Conservation (phyloP, 352 stramenopile species). For the Blastocystis sp. region DNA sequence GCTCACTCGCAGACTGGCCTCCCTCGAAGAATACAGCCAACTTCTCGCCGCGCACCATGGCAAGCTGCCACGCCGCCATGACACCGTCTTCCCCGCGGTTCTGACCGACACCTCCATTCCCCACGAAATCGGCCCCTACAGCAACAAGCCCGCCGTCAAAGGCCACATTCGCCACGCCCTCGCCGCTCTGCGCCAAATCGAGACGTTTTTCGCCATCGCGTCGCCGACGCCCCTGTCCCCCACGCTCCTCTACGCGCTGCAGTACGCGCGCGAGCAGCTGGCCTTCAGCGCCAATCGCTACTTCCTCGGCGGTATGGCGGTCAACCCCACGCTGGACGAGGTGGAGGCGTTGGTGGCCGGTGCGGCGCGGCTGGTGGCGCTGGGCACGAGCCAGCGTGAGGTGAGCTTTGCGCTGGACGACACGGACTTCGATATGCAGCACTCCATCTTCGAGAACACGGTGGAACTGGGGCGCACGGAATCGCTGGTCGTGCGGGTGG, state of each 20-base stretch:
- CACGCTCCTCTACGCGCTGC: not conserved
- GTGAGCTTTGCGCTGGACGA: conserved; percentile 22
- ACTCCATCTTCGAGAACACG: conserved; percentile 13
- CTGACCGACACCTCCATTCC: not conserved
- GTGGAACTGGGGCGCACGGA: not conserved
- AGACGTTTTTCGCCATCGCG: not conserved
- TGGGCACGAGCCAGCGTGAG: not conserved
- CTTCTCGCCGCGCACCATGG: not conserved
- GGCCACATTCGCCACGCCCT: not conserved
- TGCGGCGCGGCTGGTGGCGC: not conserved
- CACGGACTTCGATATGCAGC: not conserved
- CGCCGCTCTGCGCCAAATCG: not conserved
- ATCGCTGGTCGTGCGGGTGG: not conserved
- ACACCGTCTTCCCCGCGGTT: not conserved
- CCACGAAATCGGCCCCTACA: conserved; percentile 5
- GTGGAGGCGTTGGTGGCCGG: not conserved
- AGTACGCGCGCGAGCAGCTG: not conserved
- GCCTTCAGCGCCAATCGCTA: not conserved
- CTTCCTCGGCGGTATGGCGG: conserved; percentile 23
- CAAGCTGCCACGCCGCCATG: not conserved
- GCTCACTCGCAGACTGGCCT: not conserved
- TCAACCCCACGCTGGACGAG: not conserved
- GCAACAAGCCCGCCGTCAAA: conserved; percentile 20
- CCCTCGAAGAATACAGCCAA: not conserved
- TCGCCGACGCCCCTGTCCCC: not conserved